Evolutionary conservation across 2,329 filamentous ascomycete genomes (phyloP), one percentile per base, ranked within the genome.

Genomic region (Apiospora marii): DNA sequence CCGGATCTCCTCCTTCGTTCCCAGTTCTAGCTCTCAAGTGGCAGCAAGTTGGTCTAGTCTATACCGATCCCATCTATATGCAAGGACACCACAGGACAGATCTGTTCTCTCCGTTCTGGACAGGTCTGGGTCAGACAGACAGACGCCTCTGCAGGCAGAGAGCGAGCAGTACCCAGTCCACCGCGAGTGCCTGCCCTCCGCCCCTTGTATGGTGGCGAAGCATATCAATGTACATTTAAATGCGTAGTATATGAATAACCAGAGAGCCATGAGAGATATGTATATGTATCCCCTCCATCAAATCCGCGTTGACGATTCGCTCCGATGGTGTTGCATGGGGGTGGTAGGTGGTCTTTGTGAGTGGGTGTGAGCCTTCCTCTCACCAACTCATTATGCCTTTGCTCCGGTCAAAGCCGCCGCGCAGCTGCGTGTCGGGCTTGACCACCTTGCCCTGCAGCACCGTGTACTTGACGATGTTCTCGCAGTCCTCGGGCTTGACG

Each of bases 361-460:
- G 12, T 13, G 46, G 5, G 46, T 49, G 22, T 22, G 46, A 4
- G 14, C 7, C 67, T 46, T 5, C 24, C 64, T 44, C 68, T 80
- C 80, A 98, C 96, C 96, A 99, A 84, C 96, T 98, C 81, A 94
- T 90, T 77, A 98, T 71, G 12, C 94, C 93, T 80, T 87, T 94
- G 72, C 87, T 87, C 67, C 96, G 87, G 86, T 99, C 95, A 83
- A 98, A 99, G 0, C 96, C 96, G 37, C 94, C 96, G 73, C 96
- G 86, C 75, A 99, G 82, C 86, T 98, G 95, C 71, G 88, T 88
- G 80, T 92, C 92, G 0, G 95, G 94, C 87, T 98, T 98, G 70
- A 98, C 91, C 37, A 98, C 91, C 85, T 98, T 98, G 34, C 96
- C 96, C 85, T 98, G 93, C 78, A 98, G 82, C 3, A 99, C 89